Evolutionary conservation across 345 rosid genomes (phyloP).

Genomic region (Abelmoschus esculentus): DNA sequence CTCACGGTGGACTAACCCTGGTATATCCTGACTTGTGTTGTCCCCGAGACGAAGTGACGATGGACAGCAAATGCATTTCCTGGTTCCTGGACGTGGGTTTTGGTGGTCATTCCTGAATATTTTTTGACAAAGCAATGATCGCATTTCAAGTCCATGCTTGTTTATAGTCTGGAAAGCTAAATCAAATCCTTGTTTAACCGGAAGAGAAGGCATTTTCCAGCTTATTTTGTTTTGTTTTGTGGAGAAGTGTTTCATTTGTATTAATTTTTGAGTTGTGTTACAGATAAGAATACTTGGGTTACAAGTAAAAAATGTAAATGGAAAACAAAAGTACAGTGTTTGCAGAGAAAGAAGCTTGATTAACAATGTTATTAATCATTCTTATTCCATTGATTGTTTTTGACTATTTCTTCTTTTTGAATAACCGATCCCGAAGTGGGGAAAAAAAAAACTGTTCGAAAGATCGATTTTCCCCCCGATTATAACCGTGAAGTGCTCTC

Average conservation of each 20-base stretch:
- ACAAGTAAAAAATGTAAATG: constrained; percentile 7
- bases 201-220: constrained; percentile 4
- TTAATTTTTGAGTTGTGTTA: neutral
- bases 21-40: neutral
- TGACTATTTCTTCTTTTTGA: too few species aligned
- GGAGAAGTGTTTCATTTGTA: neutral
- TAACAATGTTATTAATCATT: neutral
- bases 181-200: neutral
- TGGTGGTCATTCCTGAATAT: constrained; percentile 7
- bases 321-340: neutral
- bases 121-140: constrained; percentile 2
- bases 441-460: too few species aligned
- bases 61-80: neutral
- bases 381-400: neutral
- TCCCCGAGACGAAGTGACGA: neutral
- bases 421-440: too few species aligned
- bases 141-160: neutral
- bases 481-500: too few species aligned
- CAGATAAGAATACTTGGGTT: neutral
- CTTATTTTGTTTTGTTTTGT: neutral
- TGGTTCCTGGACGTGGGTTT: neutral
- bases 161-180: neutral
- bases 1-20: neutral
- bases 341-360: neutral
- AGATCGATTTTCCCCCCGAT: too few species aligned